Base-by-base conservation (phyloP, 2,329 filamentous ascomycete species). In the Epichloe typhina region DNA sequence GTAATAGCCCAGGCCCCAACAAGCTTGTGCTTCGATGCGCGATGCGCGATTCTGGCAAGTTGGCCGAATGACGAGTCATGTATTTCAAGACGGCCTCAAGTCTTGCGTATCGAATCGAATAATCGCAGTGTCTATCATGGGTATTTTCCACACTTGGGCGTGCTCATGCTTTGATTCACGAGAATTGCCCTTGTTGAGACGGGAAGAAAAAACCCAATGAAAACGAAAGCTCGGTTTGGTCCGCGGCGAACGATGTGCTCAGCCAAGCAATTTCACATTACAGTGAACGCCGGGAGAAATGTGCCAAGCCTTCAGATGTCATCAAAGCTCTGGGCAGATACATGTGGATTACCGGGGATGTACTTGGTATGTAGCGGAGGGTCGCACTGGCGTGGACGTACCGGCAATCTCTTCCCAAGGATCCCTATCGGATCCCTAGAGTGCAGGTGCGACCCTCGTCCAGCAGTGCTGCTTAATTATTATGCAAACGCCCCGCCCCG, bases 231-330 rank as follows among this genome's bases (percentile, higher is more conserved):
- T 19, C 26, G 31, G n/a, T 4, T 7, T 38, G n/a, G 19, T 31
- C 12, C 19, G 1, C 6, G 41, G 41, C 23, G 7, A 31, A 19
- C 15, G 5, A 23, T 37, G 44, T 37, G 44, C 33, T 46, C 12
- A 5, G 44, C 44, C 44, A 46, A 46, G 44, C n/a, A 37, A 37
- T 37, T 21, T 26, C 17, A 23, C 44, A 46, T 46, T 37, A 15
- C 33, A 46, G 5, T 38, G 17, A 46, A 17, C 31, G 40, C 33
- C 41, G 33, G 36, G 49, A 46, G 42, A 50, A 46, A 45, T 50
- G 36, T 50, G 49, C 49, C 49, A 50, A 50, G 49, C 13, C 36
- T 33, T 21, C 17, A 44, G 35, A 39, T 50, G 21, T 23, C 21
- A 40, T 35, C 46, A 35, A 26, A 48, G 46, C 36, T 17, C n/a